These are phyloP conservation scores for Euphorbia lathyris DNA, from an alignment of 345 rosid species.

Conservation along the genomic window DNA sequence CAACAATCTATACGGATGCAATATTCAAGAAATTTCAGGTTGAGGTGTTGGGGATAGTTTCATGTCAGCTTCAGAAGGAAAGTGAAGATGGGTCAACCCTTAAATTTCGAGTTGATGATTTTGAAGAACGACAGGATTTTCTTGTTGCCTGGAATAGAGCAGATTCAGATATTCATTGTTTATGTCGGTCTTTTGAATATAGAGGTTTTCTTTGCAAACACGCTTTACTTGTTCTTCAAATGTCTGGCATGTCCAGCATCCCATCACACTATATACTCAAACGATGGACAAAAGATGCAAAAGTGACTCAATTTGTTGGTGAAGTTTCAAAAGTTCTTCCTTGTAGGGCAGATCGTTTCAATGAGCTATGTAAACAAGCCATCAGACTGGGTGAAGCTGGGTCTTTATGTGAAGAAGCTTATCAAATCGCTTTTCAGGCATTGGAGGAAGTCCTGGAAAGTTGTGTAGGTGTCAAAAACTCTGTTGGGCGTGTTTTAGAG, in stretches of 20 bases:
- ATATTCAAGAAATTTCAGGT: conserved; percentile 44
- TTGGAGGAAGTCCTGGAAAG: conserved; percentile 33
- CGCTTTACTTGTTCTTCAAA: too few relatives aligned
- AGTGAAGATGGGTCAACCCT: too few relatives aligned
- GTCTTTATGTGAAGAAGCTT: conserved; percentile 40
- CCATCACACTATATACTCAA: too few relatives aligned
- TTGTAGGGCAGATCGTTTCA: conserved; percentile 34
- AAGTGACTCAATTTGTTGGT: conserved; percentile 4
- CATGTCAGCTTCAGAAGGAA: conserved; percentile 21
- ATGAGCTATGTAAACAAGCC: conserved; percentile 41
- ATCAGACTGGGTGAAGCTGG: conserved; percentile 40
- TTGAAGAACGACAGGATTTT: too few relatives aligned
- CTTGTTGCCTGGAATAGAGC: too few relatives aligned
- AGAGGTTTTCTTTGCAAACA: too few relatives aligned
- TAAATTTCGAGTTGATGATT: too few relatives aligned
- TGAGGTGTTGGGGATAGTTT: conserved; percentile 38
- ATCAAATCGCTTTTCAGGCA: conserved; percentile 32
- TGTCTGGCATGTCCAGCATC: too few relatives aligned
- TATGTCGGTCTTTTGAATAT: too few relatives aligned
- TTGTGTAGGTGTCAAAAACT: conserved; percentile 24
- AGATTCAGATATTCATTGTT: too few relatives aligned
- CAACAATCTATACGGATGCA: conserved; percentile 29
- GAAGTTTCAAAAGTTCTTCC: conserved; percentile 22
- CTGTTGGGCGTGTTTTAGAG: conserved; percentile 4
- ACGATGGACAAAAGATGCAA: too few relatives aligned